phyloP scores from a whole-genome alignment of 1,284 basidiomycete genomes.

The Moesziomyces sp. region DNA sequence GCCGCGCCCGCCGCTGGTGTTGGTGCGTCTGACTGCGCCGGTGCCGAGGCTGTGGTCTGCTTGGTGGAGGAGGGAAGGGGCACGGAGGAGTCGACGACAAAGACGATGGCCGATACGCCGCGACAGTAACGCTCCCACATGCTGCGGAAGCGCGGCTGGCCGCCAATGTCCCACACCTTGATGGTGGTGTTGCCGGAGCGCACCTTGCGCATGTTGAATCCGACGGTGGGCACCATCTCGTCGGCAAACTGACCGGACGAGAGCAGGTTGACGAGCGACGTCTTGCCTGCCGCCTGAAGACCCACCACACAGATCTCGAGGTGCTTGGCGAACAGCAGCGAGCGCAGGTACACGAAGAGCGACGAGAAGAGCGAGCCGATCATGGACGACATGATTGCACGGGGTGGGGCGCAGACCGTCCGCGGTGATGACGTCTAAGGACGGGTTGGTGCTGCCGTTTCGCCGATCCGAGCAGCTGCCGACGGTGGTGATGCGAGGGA shows the following conservation, averaged over 20 bases:
- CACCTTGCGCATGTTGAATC: slow-evolving; percentile 83
- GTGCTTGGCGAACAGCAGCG: slow-evolving; percentile 83
- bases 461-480: too few relatives aligned
- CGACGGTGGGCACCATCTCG: slow-evolving; percentile 92
- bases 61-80: slow-evolving; percentile 11
- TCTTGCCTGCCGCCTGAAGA: slow-evolving; percentile 93
- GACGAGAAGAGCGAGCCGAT: slow-evolving; percentile 52
- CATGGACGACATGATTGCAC: slow-evolving; percentile 33
- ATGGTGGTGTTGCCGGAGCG: slow-evolving; percentile 88
- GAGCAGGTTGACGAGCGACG: slow-evolving; percentile 88
- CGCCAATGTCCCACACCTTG: slow-evolving; percentile 94
- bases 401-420: background rate
- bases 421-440: too few relatives aligned
- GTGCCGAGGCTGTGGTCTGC: slow-evolving; percentile 2
- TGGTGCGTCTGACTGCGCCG: slow-evolving; percentile 2
- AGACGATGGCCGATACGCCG: slow-evolving; percentile 94
- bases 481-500: too few relatives aligned
- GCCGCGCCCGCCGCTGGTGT: background rate
- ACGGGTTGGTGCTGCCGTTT: too few relatives aligned
- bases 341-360: slow-evolving; percentile 67
- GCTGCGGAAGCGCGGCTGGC: slow-evolving; percentile 89
- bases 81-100: slow-evolving; percentile 68
- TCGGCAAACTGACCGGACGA: slow-evolving; percentile 83
- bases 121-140: slow-evolving; percentile 93
- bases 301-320: slow-evolving; percentile 94